These are phyloP conservation scores for Septoria linicola DNA, from an alignment of 2,329 filamentous ascomycete genomes.

Conservation along the genomic window DNA sequence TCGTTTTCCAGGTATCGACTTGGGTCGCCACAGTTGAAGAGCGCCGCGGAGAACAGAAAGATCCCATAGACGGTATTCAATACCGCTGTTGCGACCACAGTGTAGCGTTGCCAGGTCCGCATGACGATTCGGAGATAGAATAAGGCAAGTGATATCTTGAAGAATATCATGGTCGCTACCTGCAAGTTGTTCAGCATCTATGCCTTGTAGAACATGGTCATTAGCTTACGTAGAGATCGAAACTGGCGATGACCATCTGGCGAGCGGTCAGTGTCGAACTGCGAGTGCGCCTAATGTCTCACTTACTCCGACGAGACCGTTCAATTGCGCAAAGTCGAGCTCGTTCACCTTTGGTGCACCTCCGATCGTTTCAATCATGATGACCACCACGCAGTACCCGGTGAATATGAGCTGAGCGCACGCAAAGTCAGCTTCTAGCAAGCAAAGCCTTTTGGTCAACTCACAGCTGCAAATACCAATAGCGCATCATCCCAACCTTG, in stretches of 20 bases:
- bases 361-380: constrained; percentile 21
- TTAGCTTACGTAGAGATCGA: constrained; percentile 38
- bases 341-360: constrained; percentile 11
- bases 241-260: constrained; percentile 34
- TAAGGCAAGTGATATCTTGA: constrained; percentile 48
- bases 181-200: background rate
- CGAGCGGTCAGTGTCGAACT: constrained; percentile 7
- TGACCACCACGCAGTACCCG: constrained; percentile 18
- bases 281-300: background rate
- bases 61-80: constrained; percentile 40
- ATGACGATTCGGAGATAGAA: constrained; percentile 48
- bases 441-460: constrained; percentile 9
- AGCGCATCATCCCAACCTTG: constrained; percentile 48
- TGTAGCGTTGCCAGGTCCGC: constrained; percentile 40
- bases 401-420: constrained; percentile 21
- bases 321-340: constrained; percentile 6
- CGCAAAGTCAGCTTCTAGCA: constrained; percentile 7
- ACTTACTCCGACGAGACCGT: constrained; percentile 13
- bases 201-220: background rate
- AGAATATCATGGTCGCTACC: constrained; percentile 41
- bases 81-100: constrained; percentile 31
- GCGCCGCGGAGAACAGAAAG: constrained; percentile 34
- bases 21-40: constrained; percentile 37
- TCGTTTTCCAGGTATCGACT: constrained; percentile 24
- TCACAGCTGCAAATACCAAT: constrained; percentile 43